These are phyloP conservation scores for Candida maltosa DNA, from an alignment of 805 yeast genomes.

Conservation along the genomic window DNA sequence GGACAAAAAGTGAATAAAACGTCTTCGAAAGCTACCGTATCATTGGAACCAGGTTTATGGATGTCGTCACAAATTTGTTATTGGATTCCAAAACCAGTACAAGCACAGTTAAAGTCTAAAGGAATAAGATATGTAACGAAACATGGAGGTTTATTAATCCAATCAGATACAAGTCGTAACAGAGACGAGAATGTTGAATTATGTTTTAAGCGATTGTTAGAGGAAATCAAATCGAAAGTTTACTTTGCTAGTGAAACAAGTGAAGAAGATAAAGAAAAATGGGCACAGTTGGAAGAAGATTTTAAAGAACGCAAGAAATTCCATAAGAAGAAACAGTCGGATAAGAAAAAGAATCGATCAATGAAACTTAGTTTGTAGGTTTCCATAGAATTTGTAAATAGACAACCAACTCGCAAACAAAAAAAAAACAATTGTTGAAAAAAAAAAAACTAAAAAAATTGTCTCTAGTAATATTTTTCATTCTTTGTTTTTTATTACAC, in stretches of 20 bases:
- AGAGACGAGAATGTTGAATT: conserved; percentile 53
- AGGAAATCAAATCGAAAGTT: conserved; percentile 47
- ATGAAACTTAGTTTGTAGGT: conserved; percentile 30
- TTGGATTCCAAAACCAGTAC: conserved; percentile 61
- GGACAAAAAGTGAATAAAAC: conserved; percentile 85
- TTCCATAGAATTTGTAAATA: too few species aligned
- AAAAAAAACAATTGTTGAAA: too few species aligned
- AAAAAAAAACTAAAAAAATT: too few species aligned
- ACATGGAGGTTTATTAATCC: conserved; percentile 53
- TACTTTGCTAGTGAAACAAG: conserved; percentile 47
- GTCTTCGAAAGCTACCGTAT: conserved; percentile 62
- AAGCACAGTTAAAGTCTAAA: conserved; percentile 34
- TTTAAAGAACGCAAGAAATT: conserved; percentile 29
- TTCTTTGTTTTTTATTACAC: too few species aligned
- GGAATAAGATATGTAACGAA: conserved; percentile 54
- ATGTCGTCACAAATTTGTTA: conserved; percentile 30
- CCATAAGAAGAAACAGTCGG: conserved; percentile 35
- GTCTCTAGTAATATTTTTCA: too few species aligned
- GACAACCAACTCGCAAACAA: too few species aligned
- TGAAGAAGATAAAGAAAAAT: conserved; percentile 45
- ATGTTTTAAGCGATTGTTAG: conserved; percentile 58
- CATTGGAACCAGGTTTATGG: conserved; percentile 43
- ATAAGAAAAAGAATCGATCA: conserved; percentile 34
- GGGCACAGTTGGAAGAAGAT: conserved; percentile 41
- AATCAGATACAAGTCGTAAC: conserved; percentile 57